Base-by-base conservation (phyloP, 768 basidiomycete species). In the Sporobolomyces phaffii region DNA sequence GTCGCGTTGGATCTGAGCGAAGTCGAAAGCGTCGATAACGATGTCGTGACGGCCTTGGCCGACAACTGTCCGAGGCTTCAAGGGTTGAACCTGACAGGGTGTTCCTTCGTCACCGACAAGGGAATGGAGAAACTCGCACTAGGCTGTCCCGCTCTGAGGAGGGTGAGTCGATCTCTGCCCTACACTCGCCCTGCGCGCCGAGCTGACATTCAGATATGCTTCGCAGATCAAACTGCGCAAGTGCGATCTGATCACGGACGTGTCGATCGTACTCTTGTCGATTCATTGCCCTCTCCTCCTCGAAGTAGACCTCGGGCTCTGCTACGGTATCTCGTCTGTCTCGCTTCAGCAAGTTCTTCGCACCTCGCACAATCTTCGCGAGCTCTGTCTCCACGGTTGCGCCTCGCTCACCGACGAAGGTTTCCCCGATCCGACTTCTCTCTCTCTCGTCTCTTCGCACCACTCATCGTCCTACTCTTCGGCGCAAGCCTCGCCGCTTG, bases 301-400 rank as follows among this genome's bases (percentile, higher is more conserved):
- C 62, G 96, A 99, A 78, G 85, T 98, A 72, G 96, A 99, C 78
- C 85, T 99, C 74, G 87, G 90, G 74, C 83, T 85, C 68, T 92
- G 92, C 80, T 82, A 83, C 65, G 81, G 81, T 60, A 83, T 97
- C 75, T 87, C 90, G 22, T 87, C 96, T 75, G 76, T 81, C 18
- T 82, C 89, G 34, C 81, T 92, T 62, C 86, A 90, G 60, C 86
- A 90, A 69, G 83, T 98, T 36, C 93, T 93, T 89, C 80, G 83
- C 15, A 79, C 88, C 73, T 87, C 87, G 2, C 80, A 80, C 31
- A 84, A 91, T 74, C 88, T 99, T 82, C 87, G 94, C 58, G 96
- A 99, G 78, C 84, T 99, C 80, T 84, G 87, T 48, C 82, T 98
- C 48, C 87, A 88, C 11, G 84, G 87, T 60, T 92, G 91, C 76